phyloP scores from a whole-genome alignment of 2,329 filamentous ascomycete species.

The Cladosporium sp. region DNA sequence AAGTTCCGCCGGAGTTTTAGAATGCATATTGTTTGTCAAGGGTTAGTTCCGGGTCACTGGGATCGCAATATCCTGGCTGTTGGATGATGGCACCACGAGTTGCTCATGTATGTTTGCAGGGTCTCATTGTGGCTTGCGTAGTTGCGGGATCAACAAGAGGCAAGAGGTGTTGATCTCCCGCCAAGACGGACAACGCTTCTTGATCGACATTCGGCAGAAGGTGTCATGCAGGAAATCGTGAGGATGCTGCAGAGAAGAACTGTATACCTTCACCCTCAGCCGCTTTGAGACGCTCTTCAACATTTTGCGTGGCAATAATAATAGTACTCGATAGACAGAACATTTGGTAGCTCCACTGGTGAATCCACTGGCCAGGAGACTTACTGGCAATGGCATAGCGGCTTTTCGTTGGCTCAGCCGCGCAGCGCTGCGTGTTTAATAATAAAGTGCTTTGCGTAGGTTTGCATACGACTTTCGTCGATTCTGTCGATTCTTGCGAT shows the following conservation, averaged over 20 bases:
- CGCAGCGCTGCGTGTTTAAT: neutral
- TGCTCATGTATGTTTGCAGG: neutral
- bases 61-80: neutral
- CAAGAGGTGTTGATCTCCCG: neutral
- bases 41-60: neutral
- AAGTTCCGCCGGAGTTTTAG: neutral
- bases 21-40: neutral
- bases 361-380: neutral
- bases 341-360: neutral
- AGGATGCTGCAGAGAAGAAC: neutral
- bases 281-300: neutral
- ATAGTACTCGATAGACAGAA: neutral
- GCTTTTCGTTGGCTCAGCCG: neutral
- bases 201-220: neutral
- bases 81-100: too few relatives aligned
- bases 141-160: too few relatives aligned
- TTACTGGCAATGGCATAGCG: neutral
- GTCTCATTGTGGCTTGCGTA: neutral
- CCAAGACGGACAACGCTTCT: neutral
- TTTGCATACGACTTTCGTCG: neutral
- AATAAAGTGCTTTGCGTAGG: neutral
- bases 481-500: neutral
- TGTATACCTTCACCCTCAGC: neutral
- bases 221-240: neutral
- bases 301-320: neutral